Conservation (phyloP, 371 early-diverging fungal species). For the Mortierella sp. region DNA sequence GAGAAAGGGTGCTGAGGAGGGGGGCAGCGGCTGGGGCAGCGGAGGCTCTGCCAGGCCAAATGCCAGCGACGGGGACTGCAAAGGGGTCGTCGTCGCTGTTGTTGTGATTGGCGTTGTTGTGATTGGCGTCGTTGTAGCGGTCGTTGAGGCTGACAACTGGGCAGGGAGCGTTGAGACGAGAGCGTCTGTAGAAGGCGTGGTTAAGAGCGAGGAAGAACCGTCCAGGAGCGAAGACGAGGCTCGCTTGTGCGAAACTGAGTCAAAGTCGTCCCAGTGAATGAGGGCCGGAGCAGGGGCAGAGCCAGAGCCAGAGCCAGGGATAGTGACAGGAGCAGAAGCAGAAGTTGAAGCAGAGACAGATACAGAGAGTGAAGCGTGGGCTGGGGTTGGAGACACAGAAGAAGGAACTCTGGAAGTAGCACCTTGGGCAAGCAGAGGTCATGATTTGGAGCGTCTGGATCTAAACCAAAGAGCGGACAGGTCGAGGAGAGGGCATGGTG, state of each 20-base stretch:
- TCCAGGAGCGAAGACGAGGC: no score
- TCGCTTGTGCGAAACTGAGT: no score
- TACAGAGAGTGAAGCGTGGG: background rate
- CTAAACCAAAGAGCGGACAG: no score
- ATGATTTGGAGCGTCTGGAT: no score
- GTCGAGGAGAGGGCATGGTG: no score
- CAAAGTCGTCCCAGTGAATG: conserved; percentile 6
- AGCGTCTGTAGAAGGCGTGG: no score
- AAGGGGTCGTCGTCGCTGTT: background rate
- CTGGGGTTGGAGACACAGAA: no score
- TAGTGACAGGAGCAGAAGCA: background rate
- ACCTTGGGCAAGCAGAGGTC: no score
- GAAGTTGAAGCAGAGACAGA: background rate
- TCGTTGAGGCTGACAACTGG: background rate
- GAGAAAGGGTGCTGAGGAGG: background rate
- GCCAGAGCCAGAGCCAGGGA: background rate
- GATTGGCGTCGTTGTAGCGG: background rate
- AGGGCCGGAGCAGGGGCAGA: background rate
- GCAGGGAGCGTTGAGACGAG: no score
- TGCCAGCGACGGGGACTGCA: background rate
- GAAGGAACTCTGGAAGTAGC: no score
- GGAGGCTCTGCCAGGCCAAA: no score
- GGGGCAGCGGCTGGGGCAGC: background rate
- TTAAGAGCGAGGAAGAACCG: no score
- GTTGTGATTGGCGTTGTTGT: background rate